These are phyloP conservation scores for Daldinia sp. DNA, from an alignment of 2,329 filamentous ascomycete species.

Conservation along the genomic window DNA sequence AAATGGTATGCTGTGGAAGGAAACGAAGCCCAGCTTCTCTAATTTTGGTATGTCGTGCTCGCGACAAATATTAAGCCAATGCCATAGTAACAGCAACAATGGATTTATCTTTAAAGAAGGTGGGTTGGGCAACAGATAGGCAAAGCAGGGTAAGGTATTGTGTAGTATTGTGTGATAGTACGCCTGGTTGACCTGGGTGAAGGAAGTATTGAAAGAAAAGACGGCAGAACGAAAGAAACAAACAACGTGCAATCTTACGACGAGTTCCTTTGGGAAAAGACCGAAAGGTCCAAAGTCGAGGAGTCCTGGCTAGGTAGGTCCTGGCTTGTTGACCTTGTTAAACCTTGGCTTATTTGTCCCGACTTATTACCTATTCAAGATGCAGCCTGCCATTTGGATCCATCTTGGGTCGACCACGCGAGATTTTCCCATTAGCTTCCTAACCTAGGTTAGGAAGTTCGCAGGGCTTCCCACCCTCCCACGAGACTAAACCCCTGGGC, in stretches of 20 bases:
- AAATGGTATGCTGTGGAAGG: slow-evolving; percentile 23
- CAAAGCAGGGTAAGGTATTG: too few relatives aligned
- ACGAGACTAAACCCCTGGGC: neutral
- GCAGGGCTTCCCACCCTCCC: neutral
- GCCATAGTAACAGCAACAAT: slow-evolving; percentile 15
- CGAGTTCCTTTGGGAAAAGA: slow-evolving; percentile 5
- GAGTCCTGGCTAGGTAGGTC: neutral
- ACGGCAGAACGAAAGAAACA: slow-evolving; percentile 12
- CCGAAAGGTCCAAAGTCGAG: neutral
- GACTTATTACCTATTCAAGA: slow-evolving; percentile 26
- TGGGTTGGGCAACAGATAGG: too few relatives aligned
- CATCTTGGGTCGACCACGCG: slow-evolving; percentile 2
- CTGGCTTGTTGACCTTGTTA: too few relatives aligned
- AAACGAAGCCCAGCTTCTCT: slow-evolving; percentile 38
- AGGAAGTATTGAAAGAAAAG: neutral
- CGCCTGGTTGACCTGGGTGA: neutral
- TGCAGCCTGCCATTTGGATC: slow-evolving; percentile 21
- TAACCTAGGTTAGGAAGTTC: too few relatives aligned
- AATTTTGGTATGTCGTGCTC: slow-evolving; percentile 19
- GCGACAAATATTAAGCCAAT: slow-evolving; percentile 17
- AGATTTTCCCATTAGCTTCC: slow-evolving; percentile 5
- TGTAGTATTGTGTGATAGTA: too few relatives aligned
- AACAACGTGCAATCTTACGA: slow-evolving; percentile 14
- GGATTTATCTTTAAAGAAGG: neutral
- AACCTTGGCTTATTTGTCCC: too few relatives aligned